A percentile compares a stretch with the other conserved stretches of the same genome.
These are phyloP conservation scores for Inga leiocalycina DNA, from an alignment of 306 rosid species.

Conservation along the genomic window DNA sequence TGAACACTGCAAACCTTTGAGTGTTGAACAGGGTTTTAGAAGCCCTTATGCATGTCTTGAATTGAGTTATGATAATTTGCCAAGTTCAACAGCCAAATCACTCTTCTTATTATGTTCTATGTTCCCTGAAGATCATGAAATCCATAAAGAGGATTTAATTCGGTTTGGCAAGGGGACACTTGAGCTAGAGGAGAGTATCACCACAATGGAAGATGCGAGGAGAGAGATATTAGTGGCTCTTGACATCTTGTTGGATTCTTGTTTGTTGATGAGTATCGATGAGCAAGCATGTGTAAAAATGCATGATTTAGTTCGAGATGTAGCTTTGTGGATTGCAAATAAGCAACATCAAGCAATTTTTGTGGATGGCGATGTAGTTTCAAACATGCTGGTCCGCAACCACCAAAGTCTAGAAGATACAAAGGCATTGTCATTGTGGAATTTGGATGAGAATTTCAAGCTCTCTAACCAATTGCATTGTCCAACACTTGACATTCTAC, in stretches of 20 bases:
- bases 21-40: background rate
- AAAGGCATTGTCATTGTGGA: background rate
- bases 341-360: background rate
- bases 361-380: background rate
- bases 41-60: background rate
- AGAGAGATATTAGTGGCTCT: background rate
- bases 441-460: no score
- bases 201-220: background rate
- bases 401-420: background rate
- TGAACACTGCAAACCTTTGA: background rate
- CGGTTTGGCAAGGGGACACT: background rate
- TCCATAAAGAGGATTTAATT: background rate
- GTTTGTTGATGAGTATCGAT: background rate
- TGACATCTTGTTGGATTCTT: background rate
- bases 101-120: background rate
- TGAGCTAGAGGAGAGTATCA: no score
- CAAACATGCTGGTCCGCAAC: background rate
- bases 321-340: conserved; percentile 2
- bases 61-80: background rate
- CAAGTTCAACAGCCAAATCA: background rate
- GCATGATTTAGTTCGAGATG: conserved; percentile 5
- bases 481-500: background rate
- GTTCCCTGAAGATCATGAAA: conserved; percentile 11
- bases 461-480: background rate
- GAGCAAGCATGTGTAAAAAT: background rate